These are phyloP conservation scores for Pseudogymnoascus sp. DNA, from an alignment of 2,329 filamentous ascomycete genomes.

Conservation along the genomic window DNA sequence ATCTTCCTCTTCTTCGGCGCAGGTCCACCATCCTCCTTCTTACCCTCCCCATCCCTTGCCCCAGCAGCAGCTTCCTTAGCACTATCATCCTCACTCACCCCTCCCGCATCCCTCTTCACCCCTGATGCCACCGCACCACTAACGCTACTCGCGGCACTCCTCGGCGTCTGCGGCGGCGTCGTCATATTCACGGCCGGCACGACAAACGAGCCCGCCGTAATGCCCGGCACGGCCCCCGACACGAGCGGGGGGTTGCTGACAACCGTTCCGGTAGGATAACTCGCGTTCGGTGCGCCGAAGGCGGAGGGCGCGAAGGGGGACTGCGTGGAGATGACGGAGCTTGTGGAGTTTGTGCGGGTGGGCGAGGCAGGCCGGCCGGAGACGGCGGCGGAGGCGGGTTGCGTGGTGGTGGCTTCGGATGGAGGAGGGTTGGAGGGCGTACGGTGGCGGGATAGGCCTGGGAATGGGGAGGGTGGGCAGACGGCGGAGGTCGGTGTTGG, in stretches of 20 bases:
- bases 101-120: conserved; percentile 44
- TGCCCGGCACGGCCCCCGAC: conserved; percentile 65
- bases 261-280: conserved; percentile 39
- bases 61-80: conserved; percentile 31
- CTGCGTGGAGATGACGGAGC: conserved; percentile 62
- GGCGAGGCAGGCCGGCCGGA: conserved; percentile 61
- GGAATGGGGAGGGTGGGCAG: conserved; percentile 46
- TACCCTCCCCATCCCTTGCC: conserved; percentile 32
- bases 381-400: conserved; percentile 49
- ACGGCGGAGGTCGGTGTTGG: conserved; percentile 60
- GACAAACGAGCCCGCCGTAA: conserved; percentile 42
- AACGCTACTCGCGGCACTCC: conserved; percentile 48
- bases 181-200: conserved; percentile 62
- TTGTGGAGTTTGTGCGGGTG: conserved; percentile 75
- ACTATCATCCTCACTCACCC: conserved; percentile 41
- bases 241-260: conserved; percentile 73
- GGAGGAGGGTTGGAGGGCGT: conserved; percentile 49
- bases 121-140: conserved; percentile 36
- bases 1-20: conserved; percentile 56
- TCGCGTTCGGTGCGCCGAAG: conserved; percentile 26
- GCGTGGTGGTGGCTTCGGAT: conserved; percentile 45
- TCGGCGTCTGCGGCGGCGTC: conserved; percentile 84
- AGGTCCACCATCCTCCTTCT: conserved; percentile 20
- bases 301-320: conserved; percentile 28
- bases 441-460: conserved; percentile 40